Evolutionary conservation across 148 eudicot species (phyloP).

Genomic region (Fagopyrum esculentum): DNA sequence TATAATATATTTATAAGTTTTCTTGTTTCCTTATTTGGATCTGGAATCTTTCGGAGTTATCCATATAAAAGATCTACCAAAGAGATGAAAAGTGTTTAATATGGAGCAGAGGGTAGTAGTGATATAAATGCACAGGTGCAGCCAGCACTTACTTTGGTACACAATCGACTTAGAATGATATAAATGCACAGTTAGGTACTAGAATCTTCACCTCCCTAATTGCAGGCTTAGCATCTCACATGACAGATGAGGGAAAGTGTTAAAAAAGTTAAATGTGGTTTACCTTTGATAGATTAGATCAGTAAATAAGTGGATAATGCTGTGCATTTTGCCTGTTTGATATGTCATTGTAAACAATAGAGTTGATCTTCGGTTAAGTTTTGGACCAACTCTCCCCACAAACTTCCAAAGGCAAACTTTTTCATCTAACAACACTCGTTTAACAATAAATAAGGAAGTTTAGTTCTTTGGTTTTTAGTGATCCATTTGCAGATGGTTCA

Average conservation of each 20-base stretch:
- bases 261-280: background rate
- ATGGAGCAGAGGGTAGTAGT: background rate
- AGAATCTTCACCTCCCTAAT: background rate
- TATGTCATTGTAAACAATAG: background rate
- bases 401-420: background rate
- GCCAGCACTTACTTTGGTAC: background rate
- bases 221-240: background rate
- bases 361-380: background rate
- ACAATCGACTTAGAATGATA: background rate
- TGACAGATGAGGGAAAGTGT: background rate
- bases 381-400: background rate
- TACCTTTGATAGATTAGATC: background rate
- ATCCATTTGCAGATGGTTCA: background rate
- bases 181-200: background rate
- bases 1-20: background rate
- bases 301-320: background rate
- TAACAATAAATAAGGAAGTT: background rate
- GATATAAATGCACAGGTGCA: background rate
- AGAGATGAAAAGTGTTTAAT: background rate
- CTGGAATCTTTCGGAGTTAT: background rate
- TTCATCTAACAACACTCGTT: background rate
- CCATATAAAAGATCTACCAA: slow-evolving; percentile 1
- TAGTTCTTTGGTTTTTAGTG: background rate
- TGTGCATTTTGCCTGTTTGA: background rate
- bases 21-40: background rate